Conservation (phyloP, 805 yeast genomes). For the Ascoidea rubescens region DNA sequence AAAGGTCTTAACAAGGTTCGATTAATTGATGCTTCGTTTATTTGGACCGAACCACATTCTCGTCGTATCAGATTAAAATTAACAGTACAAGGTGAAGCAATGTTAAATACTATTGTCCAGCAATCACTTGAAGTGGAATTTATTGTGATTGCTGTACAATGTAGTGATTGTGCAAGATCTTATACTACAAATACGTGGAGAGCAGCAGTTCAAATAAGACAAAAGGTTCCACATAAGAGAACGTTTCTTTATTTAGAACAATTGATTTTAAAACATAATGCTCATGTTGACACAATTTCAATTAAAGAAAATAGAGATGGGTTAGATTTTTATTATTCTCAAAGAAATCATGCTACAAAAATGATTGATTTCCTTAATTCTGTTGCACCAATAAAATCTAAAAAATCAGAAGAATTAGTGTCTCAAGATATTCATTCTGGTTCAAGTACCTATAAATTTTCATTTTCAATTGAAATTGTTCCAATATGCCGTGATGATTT, state of each 20-base stretch:
- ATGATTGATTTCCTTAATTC: constrained; percentile 83
- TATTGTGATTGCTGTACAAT: constrained; percentile 88
- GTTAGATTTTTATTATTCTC: constrained; percentile 81
- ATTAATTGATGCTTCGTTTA: constrained; percentile 82
- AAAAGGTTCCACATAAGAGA: constrained; percentile 92
- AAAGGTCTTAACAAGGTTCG: constrained; percentile 81
- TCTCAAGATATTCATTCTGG: constrained; percentile 90
- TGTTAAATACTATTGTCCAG: constrained; percentile 81
- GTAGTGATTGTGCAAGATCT: constrained; percentile 97
- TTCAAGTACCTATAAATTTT: constrained; percentile 73
- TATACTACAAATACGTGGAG: constrained; percentile 97
- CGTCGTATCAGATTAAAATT: constrained; percentile 83
- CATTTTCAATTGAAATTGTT: constrained; percentile 85
- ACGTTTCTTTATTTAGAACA: constrained; percentile 94
- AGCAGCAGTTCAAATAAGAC: constrained; percentile 95
- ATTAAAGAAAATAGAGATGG: constrained; percentile 92
- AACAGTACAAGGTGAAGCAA: constrained; percentile 95
- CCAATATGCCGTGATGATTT: constrained; percentile 96
- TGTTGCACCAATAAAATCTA: constrained; percentile 73
- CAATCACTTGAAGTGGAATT: constrained; percentile 92
- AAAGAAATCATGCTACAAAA: constrained; percentile 81
- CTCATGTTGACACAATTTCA: constrained; percentile 86
- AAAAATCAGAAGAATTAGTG: constrained; percentile 82
- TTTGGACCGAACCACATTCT: constrained; percentile 99
- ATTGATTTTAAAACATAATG: constrained; percentile 80